A percentile compares a stretch with the other conserved stretches of the same genome.
Evolutionary conservation across 1,139 yeast genomes (phyloP).

Genomic region (Pneumocystis murina): DNA sequence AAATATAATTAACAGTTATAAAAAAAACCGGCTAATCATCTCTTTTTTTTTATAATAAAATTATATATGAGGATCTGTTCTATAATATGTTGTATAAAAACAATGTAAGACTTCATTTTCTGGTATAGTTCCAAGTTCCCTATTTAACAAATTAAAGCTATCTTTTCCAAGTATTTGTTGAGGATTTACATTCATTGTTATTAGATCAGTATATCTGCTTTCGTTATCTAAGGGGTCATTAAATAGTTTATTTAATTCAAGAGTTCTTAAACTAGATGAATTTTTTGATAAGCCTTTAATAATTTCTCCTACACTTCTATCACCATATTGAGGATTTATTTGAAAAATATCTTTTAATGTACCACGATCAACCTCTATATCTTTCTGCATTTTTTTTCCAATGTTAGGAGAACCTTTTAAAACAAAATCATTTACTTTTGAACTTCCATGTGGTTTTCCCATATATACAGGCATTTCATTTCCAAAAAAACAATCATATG

Average conservation of each 20-base stretch:
- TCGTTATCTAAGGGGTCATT: background rate
- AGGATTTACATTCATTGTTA: background rate
- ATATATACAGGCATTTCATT: background rate
- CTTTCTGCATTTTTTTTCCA: background rate
- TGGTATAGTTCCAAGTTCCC: background rate
- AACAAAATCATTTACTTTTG: background rate
- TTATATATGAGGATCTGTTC: background rate
- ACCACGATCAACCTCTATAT: background rate
- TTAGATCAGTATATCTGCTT: background rate
- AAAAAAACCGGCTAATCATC: background rate
- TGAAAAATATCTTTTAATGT: background rate
- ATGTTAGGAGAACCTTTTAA: background rate
- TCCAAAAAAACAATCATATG: background rate
- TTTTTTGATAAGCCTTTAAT: background rate
- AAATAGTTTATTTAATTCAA: background rate
- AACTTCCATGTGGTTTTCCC: background rate
- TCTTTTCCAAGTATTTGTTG: background rate
- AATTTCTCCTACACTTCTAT: background rate
- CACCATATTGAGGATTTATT: background rate
- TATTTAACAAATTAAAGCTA: background rate
- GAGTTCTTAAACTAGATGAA: background rate
- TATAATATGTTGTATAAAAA: background rate
- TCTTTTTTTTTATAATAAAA: background rate
- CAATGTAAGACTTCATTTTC: background rate
- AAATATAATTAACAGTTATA: background rate